Evolutionary conservation across 2,329 filamentous ascomycete genomes (phyloP).

Genomic region (Nemania sp.): DNA sequence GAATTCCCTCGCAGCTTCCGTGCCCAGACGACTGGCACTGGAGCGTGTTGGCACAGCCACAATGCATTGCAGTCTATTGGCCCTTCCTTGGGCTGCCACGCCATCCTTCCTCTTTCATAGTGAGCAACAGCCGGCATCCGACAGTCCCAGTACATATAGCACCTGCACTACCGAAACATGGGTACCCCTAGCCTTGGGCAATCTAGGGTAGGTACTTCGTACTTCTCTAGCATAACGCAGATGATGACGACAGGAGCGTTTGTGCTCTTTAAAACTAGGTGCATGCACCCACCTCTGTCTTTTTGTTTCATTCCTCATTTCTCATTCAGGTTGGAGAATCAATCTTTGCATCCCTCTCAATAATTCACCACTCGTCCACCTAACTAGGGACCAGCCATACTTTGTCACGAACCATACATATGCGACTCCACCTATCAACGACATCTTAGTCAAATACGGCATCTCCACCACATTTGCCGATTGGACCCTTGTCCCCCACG

Average conservation of each 20-base stretch:
- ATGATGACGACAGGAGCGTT: conserved; percentile 13
- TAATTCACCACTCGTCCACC: not conserved
- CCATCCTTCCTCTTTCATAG: conserved; percentile 1
- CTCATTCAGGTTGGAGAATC: not conserved
- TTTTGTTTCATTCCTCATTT: not conserved
- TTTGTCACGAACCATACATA: not conserved
- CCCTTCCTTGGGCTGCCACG: conserved; percentile 10
- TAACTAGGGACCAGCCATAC: not conserved
- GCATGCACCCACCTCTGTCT: conserved; percentile 1
- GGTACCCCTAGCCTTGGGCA: too few species aligned
- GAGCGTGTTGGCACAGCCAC: conserved; percentile 18
- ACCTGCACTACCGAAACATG: too few species aligned
- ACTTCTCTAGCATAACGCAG: too few species aligned
- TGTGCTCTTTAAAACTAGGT: conserved; percentile 12
- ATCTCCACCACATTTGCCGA: not conserved
- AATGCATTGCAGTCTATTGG: not conserved
- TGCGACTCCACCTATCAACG: not conserved
- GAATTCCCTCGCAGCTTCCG: conserved; percentile 5
- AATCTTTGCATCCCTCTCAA: not conserved
- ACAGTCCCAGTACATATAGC: not conserved
- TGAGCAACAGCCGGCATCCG: conserved; percentile 9
- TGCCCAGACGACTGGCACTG: not conserved
- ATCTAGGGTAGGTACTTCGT: too few species aligned
- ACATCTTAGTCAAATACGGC: not conserved
- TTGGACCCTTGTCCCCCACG: conserved; percentile 18